Evolutionary conservation across 1,139 yeast genomes (phyloP), one percentile per base, ranked within the genome.

Genomic region (Kodamaea ohmeri): DNA sequence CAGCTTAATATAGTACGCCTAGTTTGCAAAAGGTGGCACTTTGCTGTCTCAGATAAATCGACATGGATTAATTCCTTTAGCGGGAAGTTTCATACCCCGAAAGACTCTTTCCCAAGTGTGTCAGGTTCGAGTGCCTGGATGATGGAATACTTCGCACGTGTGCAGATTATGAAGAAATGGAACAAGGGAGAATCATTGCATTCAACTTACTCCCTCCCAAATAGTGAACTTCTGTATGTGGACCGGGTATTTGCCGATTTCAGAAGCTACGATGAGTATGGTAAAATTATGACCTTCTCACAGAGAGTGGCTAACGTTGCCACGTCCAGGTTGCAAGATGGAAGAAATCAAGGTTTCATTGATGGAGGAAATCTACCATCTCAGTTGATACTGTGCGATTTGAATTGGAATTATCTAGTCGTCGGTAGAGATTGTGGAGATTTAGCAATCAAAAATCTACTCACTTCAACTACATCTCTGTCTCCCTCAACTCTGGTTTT

Each of bases 1-100:
- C 78, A 81, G 35, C 62, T 83, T 30, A 61, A 65, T 37, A 60
- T 60, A 17, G 53, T 79, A 14, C 67, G 80, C 21, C 58, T 69
- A 31, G 83, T 82, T 3, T 80, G 87, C 49, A 67, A 60, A 30
- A 53, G 62, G 14, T 78, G 87, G 75, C 59, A 73, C 41, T 51
- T 53, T 32, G 66, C 79, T 4, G 71, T 80, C 4, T 69, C 70
- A 42, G 82, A 81, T 52, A 75, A 75, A 43, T 73, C 71, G 35
- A 68, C 82, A 5, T 83, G 90, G 90, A 70, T 71, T 50, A 70
- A 68, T 38, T 67, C 83, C 15, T 80, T 83, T 49, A 58, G 61
- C 18, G 51, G 65, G 18, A 67, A 66, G 38, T 75, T 75, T 46
- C 67, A 72, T 2, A 68, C 60, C 3, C 49, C 73, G 0, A 51